These are phyloP conservation scores for Schrenkiella parvula DNA, from an alignment of 345 rosid genomes.

Conservation along the genomic window DNA sequence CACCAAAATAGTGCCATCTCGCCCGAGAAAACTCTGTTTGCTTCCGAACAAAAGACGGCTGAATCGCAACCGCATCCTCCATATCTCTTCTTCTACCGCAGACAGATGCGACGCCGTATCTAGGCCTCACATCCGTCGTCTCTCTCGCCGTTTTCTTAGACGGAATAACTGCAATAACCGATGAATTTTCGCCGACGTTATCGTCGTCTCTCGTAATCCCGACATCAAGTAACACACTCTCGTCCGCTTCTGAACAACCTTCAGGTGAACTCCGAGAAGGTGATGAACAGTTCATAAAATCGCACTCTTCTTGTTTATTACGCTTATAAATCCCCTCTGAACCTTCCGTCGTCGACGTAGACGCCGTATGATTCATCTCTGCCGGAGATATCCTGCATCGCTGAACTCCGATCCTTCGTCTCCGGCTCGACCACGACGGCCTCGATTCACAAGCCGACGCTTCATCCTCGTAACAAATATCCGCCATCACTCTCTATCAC, in stretches of 20 bases:
- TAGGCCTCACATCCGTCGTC: slow-evolving; percentile 33
- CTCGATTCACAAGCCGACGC: slow-evolving; percentile 31
- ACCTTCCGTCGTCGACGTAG: background rate
- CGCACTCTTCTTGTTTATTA: slow-evolving; percentile 34
- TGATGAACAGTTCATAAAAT: slow-evolving; percentile 9
- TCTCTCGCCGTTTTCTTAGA: background rate
- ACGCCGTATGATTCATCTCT: background rate
- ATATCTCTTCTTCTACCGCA: slow-evolving; percentile 86
- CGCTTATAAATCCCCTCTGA: slow-evolving; percentile 35
- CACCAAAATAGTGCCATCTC: slow-evolving; percentile 62
- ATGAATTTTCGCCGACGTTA: background rate
- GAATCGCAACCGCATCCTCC: slow-evolving; percentile 75
- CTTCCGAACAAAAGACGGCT: slow-evolving; percentile 43
- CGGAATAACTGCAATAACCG: background rate
- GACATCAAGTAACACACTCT: background rate
- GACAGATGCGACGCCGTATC: slow-evolving; percentile 66
- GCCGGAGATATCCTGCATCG: slow-evolving; percentile 44
- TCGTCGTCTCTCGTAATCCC: background rate
- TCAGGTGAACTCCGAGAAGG: slow-evolving; percentile 29
- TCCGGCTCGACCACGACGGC: slow-evolving; percentile 48
- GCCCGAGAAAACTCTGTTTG: slow-evolving; percentile 14
- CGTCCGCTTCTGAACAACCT: background rate
- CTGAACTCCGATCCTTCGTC: slow-evolving; percentile 64
- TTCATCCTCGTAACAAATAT: slow-evolving; percentile 51
- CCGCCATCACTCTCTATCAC: slow-evolving; percentile 42